These are phyloP conservation scores for Musa troglodytarum DNA, from an alignment of 176 grass and related monocot genomes.

Conservation along the genomic window DNA sequence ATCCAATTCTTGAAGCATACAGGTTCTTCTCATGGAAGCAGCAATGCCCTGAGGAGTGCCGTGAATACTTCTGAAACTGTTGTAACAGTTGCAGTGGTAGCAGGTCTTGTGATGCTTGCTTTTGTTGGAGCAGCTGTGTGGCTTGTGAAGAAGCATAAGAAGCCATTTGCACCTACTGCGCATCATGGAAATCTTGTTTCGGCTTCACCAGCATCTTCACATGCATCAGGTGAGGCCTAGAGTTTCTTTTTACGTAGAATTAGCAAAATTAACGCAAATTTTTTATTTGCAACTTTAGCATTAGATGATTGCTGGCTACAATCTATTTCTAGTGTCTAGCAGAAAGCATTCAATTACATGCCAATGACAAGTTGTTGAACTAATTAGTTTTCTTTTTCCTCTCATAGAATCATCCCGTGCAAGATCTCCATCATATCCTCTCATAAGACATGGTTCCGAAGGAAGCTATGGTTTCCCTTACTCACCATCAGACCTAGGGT, in stretches of 20 bases:
- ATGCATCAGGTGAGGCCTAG: constrained; percentile 38
- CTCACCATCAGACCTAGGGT: constrained; percentile 46
- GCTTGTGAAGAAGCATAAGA: constrained; percentile 50
- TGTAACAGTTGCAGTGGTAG: constrained; percentile 24
- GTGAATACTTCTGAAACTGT: constrained; percentile 6
- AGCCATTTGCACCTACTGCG: constrained; percentile 16
- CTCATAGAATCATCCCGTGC: constrained; percentile 22
- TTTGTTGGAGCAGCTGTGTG: constrained; percentile 37
- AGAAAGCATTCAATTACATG: neutral
- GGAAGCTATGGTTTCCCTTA: constrained; percentile 47
- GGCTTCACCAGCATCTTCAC: constrained; percentile 32
- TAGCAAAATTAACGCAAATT: neutral
- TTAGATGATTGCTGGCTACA: neutral
- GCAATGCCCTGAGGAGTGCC: constrained; percentile 2
- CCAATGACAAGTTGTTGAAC: neutral
- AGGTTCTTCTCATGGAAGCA: neutral
- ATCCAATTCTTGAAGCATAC: neutral
- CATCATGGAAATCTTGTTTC: constrained; percentile 22
- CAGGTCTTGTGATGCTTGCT: constrained; percentile 28
- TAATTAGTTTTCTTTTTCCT: neutral
- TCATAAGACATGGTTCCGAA: constrained; percentile 38
- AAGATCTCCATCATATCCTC: constrained; percentile 47
- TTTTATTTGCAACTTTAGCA: neutral
- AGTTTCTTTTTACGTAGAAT: neutral
- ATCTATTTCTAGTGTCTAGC: too few relatives aligned